Conservation (phyloP, 345 rosid species). For the Murraya paniculata region DNA sequence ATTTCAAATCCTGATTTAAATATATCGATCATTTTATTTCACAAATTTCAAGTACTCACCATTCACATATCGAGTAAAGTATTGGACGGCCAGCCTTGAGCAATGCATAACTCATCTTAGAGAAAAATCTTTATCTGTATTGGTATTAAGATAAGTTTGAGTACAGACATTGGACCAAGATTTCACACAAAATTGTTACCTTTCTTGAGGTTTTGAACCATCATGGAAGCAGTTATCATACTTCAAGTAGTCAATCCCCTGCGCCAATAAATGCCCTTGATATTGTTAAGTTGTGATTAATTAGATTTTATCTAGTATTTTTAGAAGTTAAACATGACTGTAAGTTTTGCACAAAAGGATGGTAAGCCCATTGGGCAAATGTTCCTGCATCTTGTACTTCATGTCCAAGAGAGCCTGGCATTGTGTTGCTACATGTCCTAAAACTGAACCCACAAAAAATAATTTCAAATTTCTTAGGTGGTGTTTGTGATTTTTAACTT, state of each 20-base stretch:
- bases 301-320: not conserved
- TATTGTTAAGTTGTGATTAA: not conserved
- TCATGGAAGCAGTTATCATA: slow-evolving; percentile 48
- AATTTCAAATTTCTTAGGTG: not conserved
- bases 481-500: not conserved
- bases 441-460: slow-evolving; percentile 16
- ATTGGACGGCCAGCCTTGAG: slow-evolving; percentile 37
- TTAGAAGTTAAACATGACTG: not conserved
- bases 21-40: slow-evolving; percentile 1
- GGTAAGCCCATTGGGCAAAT: slow-evolving; percentile 54
- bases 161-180: not conserved
- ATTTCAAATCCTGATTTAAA: not conserved
- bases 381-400: slow-evolving; percentile 56
- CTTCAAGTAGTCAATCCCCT: slow-evolving; percentile 51
- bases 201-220: slow-evolving; percentile 33
- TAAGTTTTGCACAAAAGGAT: not conserved
- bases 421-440: slow-evolving; percentile 50
- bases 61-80: slow-evolving; percentile 50
- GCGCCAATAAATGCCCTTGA: not conserved
- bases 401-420: slow-evolving; percentile 61
- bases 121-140: not conserved
- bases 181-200: slow-evolving; percentile 21
- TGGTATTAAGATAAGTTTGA: too few relatives aligned
- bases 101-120: slow-evolving; percentile 49
- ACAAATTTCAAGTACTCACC: slow-evolving; percentile 31